Conservation (phyloP, 305 asterid species). For the Fraxinus nigra region DNA sequence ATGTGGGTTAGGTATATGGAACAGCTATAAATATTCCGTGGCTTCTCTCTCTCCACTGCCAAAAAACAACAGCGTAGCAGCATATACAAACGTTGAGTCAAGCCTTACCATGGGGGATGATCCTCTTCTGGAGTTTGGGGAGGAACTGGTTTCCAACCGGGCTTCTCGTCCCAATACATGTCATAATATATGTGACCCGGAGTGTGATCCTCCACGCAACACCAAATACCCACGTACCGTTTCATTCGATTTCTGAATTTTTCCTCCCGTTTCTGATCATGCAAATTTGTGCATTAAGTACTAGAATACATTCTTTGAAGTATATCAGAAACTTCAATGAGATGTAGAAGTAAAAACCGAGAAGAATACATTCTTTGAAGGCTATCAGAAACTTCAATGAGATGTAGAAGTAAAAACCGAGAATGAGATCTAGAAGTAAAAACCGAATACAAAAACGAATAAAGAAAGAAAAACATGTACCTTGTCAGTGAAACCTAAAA, state of each 20-base stretch:
- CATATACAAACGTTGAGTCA: neutral
- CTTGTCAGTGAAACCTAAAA: constrained; percentile 84
- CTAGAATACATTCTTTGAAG: neutral
- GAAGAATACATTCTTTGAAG: neutral
- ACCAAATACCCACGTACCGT: constrained; percentile 82
- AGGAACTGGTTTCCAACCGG: constrained; percentile 75
- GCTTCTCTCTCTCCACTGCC: neutral
- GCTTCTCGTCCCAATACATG: constrained; percentile 94
- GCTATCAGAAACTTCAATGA: neutral
- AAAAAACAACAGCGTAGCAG: neutral
- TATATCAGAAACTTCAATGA: neutral
- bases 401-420: neutral
- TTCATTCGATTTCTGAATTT: constrained; percentile 80
- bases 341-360: neutral
- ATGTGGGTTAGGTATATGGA: neutral
- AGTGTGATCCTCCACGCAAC: constrained; percentile 64
- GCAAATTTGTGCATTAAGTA: neutral
- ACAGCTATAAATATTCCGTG: neutral
- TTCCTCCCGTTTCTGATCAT: constrained; percentile 57
- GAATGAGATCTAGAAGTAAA: neutral
- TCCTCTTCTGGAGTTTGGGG: constrained; percentile 80
- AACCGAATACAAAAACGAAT: neutral
- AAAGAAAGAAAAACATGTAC: constrained; percentile 31
- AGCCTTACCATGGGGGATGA: constrained; percentile 71
- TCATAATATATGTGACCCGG: constrained; percentile 94